Evolutionary conservation across 306 rosid species (phyloP), one percentile per base, ranked within the genome.

Genomic region (Prinsepia uniflora): DNA sequence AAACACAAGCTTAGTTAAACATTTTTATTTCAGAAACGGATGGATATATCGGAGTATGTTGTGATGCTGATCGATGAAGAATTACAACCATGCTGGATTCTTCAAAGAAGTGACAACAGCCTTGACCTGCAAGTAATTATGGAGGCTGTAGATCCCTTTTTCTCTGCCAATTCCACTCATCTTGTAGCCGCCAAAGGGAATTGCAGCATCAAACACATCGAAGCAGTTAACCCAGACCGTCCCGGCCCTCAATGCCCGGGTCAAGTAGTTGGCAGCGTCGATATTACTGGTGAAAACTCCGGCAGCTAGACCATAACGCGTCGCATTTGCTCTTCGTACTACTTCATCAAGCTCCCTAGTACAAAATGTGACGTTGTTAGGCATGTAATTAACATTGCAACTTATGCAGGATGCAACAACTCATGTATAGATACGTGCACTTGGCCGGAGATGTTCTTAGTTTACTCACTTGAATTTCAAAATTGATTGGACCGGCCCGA

Each of bases 171-270:
- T 73, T 0, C 97, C 98, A 11, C 98, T 94, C 98, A 94, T 94
- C 84, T 94, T 94, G 83, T 84, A 94, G 14, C 98, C 97, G 7
- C 97, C 98, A 67, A 94, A 93, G 4, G 98, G 98, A 71, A 94
- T 86, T 1, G 98, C 94, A 65, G 97, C 98, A 69, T 94, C 98
- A 47, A 90, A 94, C 5, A 94, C 96, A 61, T 94, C 92, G 18
- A 81, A 94, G 88, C 98, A 93, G 67, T 93, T 93, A 2, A 93
- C 72, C 97, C 98, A 93, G 48, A 93, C 87, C 0, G 96, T 93
- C 72, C 98, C 98, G 0, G 74, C 96, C 68, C 82, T 83, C 71
- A 90, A 75, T 17, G 94, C 98, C 54, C 98, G 72, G 75, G 86
- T 86, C 83, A 90, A 14, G 14, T 84, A 83, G 86, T 93, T 87